Evolutionary conservation across 2,329 filamentous ascomycete species (phyloP).

Genomic region (Hymenoscyphus fructigenus): DNA sequence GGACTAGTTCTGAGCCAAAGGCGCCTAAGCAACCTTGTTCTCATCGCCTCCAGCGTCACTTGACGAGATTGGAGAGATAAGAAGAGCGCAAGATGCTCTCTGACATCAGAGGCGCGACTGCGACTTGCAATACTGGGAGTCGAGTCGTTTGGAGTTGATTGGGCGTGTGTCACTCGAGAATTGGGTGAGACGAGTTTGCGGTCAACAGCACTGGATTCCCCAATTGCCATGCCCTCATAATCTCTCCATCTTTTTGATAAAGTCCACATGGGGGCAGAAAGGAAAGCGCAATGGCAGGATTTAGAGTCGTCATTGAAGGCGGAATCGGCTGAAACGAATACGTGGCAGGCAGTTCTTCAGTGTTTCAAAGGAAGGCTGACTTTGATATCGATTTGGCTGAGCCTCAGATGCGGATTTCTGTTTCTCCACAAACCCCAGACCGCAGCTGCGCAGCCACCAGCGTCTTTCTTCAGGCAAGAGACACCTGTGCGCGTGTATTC

Average conservation of each 20-base stretch:
- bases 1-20: background rate
- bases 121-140: constrained; percentile 12
- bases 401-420: background rate
- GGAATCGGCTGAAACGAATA: background rate
- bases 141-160: background rate
- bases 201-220: too few species aligned
- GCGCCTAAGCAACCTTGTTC: background rate
- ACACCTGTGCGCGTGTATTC: background rate
- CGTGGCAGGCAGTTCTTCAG: background rate
- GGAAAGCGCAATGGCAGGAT: background rate
- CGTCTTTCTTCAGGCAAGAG: background rate
- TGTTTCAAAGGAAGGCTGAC: background rate
- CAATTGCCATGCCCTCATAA: background rate
- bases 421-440: background rate
- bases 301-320: background rate
- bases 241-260: background rate
- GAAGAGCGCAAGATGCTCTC: constrained; percentile 8
- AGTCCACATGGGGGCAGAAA: constrained; percentile 1
- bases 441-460: background rate
- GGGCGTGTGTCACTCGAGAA: background rate
- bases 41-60: background rate
- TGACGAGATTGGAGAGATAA: background rate
- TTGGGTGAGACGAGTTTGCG: background rate
- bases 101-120: constrained; percentile 22
- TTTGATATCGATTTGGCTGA: background rate